Evolutionary conservation across 2,329 filamentous ascomycete genomes (phyloP).

Genomic region (Cadophora luteo-olivacea): DNA sequence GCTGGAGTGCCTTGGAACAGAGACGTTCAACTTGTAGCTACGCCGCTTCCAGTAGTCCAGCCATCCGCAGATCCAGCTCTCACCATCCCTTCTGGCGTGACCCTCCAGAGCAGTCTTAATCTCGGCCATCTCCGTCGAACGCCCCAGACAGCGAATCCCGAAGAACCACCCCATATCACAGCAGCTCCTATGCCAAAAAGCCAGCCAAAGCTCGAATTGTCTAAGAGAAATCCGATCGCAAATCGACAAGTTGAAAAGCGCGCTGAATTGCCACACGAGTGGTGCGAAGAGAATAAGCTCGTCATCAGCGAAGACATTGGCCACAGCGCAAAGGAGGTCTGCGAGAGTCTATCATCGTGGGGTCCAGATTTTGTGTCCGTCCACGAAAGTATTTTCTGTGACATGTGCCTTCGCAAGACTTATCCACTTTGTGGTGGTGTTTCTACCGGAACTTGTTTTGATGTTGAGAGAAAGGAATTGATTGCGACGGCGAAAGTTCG

Average conservation of each 20-base stretch:
- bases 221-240: background rate
- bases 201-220: background rate
- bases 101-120: background rate
- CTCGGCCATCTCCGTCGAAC: background rate
- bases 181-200: background rate
- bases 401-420: background rate
- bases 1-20: no score
- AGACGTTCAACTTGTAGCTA: no score
- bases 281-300: conserved; percentile 9
- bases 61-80: background rate
- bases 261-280: background rate
- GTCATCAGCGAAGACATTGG: background rate
- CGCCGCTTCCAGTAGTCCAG: background rate
- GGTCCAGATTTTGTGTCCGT: conserved; percentile 3
- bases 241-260: background rate
- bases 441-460: background rate
- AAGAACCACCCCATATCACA: background rate
- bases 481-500: background rate
- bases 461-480: background rate
- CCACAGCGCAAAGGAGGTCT: conserved; percentile 1
- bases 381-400: background rate
- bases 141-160: background rate
- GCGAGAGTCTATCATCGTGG: background rate
- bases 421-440: background rate
- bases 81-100: background rate